Evolutionary conservation across 1,284 basidiomycete species (phyloP).

Genomic region (Neotropicomus parvogracilis): DNA sequence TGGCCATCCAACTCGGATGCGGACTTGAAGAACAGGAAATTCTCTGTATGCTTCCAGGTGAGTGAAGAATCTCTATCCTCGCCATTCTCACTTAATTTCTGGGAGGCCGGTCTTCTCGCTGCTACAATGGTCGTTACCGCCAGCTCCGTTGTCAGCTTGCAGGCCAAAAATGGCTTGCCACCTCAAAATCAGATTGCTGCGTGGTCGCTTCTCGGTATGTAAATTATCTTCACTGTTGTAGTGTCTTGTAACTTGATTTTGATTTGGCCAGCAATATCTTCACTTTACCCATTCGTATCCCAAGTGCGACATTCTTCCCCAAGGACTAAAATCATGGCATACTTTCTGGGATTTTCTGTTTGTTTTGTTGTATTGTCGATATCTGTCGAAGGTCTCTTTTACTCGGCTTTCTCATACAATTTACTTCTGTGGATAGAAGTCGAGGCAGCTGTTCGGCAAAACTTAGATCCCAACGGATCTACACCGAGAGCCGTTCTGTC

Average conservation of each 20-base stretch:
- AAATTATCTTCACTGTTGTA: neutral
- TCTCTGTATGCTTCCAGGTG: slow-evolving; percentile 39
- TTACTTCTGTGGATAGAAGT: slow-evolving; percentile 70
- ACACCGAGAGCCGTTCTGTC: slow-evolving; percentile 2
- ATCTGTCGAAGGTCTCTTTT: slow-evolving; percentile 82
- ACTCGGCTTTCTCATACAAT: slow-evolving; percentile 61
- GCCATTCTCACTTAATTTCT: neutral
- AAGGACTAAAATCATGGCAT: slow-evolving; percentile 49
- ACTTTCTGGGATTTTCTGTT: slow-evolving; percentile 72
- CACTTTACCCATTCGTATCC: slow-evolving; percentile 48
- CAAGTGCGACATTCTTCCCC: slow-evolving; percentile 36
- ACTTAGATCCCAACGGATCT: slow-evolving; percentile 2
- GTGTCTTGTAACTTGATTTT: neutral
- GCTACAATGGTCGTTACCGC: slow-evolving; percentile 51
- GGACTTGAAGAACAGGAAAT: neutral
- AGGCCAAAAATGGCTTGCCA: slow-evolving; percentile 68
- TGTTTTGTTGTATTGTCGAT: slow-evolving; percentile 82
- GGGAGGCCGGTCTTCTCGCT: slow-evolving; percentile 41
- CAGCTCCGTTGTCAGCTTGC: slow-evolving; percentile 58
- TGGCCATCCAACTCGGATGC: slow-evolving; percentile 3
- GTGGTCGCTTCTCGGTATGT: slow-evolving; percentile 66
- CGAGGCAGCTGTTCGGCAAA: slow-evolving; percentile 47
- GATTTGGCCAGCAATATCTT: slow-evolving; percentile 46
- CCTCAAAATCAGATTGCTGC: slow-evolving; percentile 56
- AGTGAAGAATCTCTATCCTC: neutral